These are phyloP conservation scores for Metschnikowia similis DNA, from an alignment of 805 yeast genomes.

Conservation along the genomic window DNA sequence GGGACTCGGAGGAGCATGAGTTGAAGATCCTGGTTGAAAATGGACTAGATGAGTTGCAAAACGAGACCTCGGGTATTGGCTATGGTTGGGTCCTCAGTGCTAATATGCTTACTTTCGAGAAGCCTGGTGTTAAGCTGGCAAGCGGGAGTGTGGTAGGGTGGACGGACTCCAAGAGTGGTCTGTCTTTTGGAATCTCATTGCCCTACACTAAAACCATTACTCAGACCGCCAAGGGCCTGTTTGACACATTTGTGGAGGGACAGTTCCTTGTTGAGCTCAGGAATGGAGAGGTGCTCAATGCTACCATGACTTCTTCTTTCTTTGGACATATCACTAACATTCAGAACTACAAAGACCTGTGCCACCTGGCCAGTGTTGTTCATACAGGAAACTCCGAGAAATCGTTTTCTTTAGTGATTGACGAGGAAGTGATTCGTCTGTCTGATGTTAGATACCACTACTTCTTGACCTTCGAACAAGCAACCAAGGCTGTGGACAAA, in stretches of 20 bases:
- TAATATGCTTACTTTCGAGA: conserved; percentile 52
- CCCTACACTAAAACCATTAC: conserved; percentile 33
- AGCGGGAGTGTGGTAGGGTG: conserved; percentile 32
- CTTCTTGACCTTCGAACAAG: conserved; percentile 27
- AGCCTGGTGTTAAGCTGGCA: conserved; percentile 32
- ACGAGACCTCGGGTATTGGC: conserved; percentile 27
- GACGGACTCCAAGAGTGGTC: conserved; percentile 21
- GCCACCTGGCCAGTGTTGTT: conserved; percentile 34
- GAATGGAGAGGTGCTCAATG: conserved; percentile 33
- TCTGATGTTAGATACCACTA: conserved; percentile 19
- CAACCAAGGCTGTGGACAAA: conserved; percentile 13
- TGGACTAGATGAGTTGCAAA: conserved; percentile 16
- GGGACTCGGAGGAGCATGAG: conserved; percentile 39
- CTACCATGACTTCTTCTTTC: conserved; percentile 26
- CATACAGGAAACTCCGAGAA: conserved; percentile 20
- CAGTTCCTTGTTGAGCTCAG: conserved; percentile 32
- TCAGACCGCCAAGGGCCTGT: conserved; percentile 37
- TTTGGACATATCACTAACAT: conserved; percentile 33
- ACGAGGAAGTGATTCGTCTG: conserved; percentile 17
- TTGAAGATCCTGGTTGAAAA: conserved; percentile 19
- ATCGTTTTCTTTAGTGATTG: conserved; percentile 20
- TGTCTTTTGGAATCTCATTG: conserved; percentile 30
- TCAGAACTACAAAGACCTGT: conserved; percentile 35
- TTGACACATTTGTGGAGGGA: conserved; percentile 31
- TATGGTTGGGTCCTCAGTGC: conserved; percentile 62